A percentile compares a stretch with the other conserved stretches of the same genome.
These are phyloP conservation scores for Ophiostoma australiae DNA, from an alignment of 2,329 filamentous ascomycete genomes.

Conservation along the genomic window DNA sequence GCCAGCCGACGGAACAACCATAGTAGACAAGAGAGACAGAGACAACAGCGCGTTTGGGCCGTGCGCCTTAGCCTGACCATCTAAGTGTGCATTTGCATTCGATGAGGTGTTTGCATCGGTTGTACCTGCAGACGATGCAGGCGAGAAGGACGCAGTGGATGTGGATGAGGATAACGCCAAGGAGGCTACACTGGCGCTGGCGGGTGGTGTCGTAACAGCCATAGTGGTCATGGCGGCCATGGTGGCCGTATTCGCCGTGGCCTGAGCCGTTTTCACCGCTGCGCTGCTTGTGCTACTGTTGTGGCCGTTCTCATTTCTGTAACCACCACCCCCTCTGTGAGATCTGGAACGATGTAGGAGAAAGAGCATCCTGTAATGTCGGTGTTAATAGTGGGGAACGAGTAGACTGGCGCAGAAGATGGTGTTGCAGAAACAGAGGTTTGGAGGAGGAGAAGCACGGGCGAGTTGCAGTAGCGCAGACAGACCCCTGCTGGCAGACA, in stretches of 20 bases:
- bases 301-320: background rate
- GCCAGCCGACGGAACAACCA: slow-evolving; percentile 5
- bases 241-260: slow-evolving; percentile 1
- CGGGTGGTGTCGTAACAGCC: background rate
- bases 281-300: background rate
- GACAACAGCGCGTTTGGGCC: slow-evolving; percentile 29
- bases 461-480: slow-evolving; percentile 1
- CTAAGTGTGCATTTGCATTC: background rate
- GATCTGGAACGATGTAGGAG: slow-evolving; percentile 6
- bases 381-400: slow-evolving; percentile 10
- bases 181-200: background rate
- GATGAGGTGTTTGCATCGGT: slow-evolving; percentile 18
- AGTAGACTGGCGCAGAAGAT: background rate
- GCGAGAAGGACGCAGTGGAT: background rate
- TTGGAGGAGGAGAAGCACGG: slow-evolving; percentile 9
- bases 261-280: background rate
- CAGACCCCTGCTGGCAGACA: background rate
- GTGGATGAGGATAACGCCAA: slow-evolving; percentile 3
- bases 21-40: slow-evolving; percentile 16
- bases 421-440: slow-evolving; percentile 1
- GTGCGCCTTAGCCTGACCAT: slow-evolving; percentile 29
- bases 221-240: background rate
- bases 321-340: slow-evolving; percentile 1
- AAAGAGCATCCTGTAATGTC: slow-evolving; percentile 14
- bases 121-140: slow-evolving; percentile 10